These are phyloP conservation scores for Lolium perenne DNA, from an alignment of 176 grass and related monocot species.

Conservation along the genomic window DNA sequence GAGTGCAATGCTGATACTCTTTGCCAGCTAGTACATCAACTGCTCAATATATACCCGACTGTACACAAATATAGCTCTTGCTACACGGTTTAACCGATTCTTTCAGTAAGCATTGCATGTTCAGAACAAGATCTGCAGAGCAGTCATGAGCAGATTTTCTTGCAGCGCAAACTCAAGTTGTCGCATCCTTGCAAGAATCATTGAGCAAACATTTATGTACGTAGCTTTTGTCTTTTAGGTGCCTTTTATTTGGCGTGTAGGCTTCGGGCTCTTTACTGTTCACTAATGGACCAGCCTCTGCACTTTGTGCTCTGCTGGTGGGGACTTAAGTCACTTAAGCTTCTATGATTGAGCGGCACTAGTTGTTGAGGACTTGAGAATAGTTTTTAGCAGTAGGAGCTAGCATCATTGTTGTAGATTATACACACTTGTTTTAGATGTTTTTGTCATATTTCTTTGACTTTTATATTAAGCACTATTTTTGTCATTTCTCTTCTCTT, in stretches of 20 bases:
- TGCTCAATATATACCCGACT: background rate
- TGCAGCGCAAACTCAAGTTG: slow-evolving; percentile 24
- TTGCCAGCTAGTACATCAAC: background rate
- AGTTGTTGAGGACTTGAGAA: slow-evolving; percentile 25
- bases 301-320: slow-evolving; percentile 37
- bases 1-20: slow-evolving; percentile 24
- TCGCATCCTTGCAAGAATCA: slow-evolving; percentile 41
- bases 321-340: background rate
- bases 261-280: slow-evolving; percentile 38
- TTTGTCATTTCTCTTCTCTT: slow-evolving; percentile 19
- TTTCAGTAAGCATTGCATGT: slow-evolving; percentile 5
- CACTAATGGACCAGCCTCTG: slow-evolving; percentile 45
- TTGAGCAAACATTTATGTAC: slow-evolving; percentile 48
- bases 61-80: background rate
- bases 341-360: slow-evolving; percentile 54
- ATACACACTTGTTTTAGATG: background rate
- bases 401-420: slow-evolving; percentile 9
- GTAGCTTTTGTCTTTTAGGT: slow-evolving; percentile 56
- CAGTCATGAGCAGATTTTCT: slow-evolving; percentile 8
- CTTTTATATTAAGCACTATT: background rate
- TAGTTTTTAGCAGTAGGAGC: slow-evolving; percentile 10
- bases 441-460: slow-evolving; percentile 3
- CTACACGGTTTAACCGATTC: background rate
- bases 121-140: slow-evolving; percentile 35
- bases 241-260: slow-evolving; percentile 48